phyloP scores from a whole-genome alignment of 176 grass and related monocot species.

The Juncus inflexus region DNA sequence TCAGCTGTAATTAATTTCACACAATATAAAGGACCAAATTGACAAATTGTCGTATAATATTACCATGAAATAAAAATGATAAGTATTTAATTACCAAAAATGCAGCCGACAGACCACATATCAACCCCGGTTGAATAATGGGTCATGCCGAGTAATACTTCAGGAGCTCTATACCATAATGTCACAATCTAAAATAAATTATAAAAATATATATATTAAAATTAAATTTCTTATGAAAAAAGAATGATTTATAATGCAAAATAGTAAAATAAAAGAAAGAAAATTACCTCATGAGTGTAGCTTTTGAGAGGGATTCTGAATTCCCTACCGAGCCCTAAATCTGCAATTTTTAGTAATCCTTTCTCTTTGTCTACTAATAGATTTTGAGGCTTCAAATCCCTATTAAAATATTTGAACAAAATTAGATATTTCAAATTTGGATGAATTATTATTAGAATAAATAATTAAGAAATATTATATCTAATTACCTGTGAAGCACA shows the following conservation, averaged over 20 bases:
- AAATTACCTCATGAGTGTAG: slow-evolving; percentile 89
- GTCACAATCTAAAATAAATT: slow-evolving; percentile 86
- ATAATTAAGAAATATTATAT: neutral
- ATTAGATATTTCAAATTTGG: neutral
- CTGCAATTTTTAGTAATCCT: slow-evolving; percentile 87
- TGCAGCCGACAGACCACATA: slow-evolving; percentile 94
- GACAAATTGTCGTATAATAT: neutral
- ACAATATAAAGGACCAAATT: slow-evolving; percentile 1
- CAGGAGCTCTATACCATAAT: slow-evolving; percentile 95
- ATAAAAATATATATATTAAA: slow-evolving; percentile 1
- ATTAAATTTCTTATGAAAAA: neutral
- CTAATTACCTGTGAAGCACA: slow-evolving; percentile 82
- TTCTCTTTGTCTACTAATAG: slow-evolving; percentile 96
- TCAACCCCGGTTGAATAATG: slow-evolving; percentile 96
- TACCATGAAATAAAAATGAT: neutral
- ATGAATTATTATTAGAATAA: slow-evolving; percentile 16
- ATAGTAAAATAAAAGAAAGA: neutral
- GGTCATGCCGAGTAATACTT: slow-evolving; percentile 79
- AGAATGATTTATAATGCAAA: neutral
- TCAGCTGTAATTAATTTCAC: slow-evolving; percentile 58
- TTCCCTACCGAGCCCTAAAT: slow-evolving; percentile 77
- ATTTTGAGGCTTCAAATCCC: slow-evolving; percentile 96
- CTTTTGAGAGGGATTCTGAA: slow-evolving; percentile 89
- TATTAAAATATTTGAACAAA: slow-evolving; percentile 24
- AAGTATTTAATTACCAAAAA: slow-evolving; percentile 56